These are phyloP conservation scores for Cardamine occulta DNA, from an alignment of 345 rosid species.

Conservation along the genomic window DNA sequence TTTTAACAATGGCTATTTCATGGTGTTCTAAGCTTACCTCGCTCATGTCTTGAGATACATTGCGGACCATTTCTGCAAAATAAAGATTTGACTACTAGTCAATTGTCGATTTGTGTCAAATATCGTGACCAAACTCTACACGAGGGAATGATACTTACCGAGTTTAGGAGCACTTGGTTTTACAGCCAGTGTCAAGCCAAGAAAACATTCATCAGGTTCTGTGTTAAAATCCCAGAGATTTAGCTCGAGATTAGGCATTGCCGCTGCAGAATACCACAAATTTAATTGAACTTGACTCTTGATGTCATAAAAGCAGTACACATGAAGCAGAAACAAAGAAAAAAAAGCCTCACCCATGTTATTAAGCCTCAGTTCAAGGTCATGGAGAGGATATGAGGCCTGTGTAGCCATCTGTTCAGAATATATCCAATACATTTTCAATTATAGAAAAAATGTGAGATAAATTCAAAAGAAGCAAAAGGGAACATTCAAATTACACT, in stretches of 20 bases:
- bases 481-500: conserved; percentile 52
- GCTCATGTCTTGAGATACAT: conserved; percentile 60
- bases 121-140: conserved; percentile 14
- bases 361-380: conserved; percentile 79
- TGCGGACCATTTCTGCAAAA: conserved; percentile 60
- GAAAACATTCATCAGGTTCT: conserved; percentile 86
- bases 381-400: conserved; percentile 70
- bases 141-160: conserved; percentile 48
- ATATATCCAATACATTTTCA: conserved; percentile 38
- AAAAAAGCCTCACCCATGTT: conserved; percentile 58
- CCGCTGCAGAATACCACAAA: conserved; percentile 47
- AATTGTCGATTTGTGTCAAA: neutral
- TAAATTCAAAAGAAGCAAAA: neutral
- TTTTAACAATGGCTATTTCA: neutral
- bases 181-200: conserved; percentile 88
- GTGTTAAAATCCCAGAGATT: conserved; percentile 87
- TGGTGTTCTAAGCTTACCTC: conserved; percentile 57
- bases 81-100: neutral
- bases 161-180: conserved; percentile 78
- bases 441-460: neutral
- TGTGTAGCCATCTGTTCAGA: conserved; percentile 56
- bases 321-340: conserved; percentile 2
- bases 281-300: conserved; percentile 1
- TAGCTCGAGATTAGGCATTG: conserved; percentile 89
- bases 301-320: conserved; percentile 3